Evolutionary conservation across 2,329 filamentous ascomycete genomes (phyloP).

Genomic region (Zymoseptoria crescenta): DNA sequence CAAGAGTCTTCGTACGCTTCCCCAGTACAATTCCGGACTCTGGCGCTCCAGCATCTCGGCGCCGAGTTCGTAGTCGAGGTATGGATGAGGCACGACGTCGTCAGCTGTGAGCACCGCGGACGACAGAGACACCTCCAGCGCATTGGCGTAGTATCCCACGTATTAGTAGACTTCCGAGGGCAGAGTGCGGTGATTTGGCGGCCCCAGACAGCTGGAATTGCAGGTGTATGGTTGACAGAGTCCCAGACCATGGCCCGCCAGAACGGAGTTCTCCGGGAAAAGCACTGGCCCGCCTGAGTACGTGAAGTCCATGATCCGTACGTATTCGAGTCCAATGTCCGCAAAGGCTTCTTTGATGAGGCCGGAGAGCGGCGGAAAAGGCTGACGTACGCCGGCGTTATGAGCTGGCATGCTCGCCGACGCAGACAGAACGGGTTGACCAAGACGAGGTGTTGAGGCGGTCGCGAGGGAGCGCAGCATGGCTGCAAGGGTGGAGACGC

Average conservation of each 20-base stretch:
- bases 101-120: no score
- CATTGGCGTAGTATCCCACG: background rate
- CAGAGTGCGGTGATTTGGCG: background rate
- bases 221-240: background rate
- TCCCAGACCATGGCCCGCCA: background rate
- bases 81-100: background rate
- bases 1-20: constrained; percentile 1
- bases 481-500: background rate
- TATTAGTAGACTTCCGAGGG: background rate
- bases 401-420: background rate
- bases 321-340: background rate
- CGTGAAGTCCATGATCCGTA: background rate
- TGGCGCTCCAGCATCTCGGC: background rate
- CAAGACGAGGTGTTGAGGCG: background rate
- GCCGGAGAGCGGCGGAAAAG: background rate
- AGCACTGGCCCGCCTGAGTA: background rate
- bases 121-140: background rate
- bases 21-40: constrained; percentile 1
- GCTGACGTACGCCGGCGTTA: background rate
- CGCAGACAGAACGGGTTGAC: background rate
- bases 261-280: background rate
- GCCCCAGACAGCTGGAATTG: background rate
- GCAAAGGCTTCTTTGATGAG: background rate
- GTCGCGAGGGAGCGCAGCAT: background rate
- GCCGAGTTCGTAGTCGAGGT: background rate